phyloP scores from a whole-genome alignment of 2,329 filamentous ascomycete genomes.

The Purpureocillium lavendulum region DNA sequence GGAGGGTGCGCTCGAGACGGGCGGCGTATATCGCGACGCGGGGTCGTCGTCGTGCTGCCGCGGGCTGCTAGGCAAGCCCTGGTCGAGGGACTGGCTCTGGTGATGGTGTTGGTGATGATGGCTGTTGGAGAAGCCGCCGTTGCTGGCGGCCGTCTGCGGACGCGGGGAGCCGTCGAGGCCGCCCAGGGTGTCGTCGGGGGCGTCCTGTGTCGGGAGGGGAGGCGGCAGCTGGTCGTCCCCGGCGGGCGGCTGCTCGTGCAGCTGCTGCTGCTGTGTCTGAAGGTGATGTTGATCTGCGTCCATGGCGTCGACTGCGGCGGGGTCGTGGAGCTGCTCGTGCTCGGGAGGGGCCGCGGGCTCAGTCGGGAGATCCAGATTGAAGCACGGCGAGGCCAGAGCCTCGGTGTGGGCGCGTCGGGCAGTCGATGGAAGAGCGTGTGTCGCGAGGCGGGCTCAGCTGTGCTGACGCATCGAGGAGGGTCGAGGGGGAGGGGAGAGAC shows the following conservation, averaged over 20 bases:
- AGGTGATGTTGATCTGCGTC: slow-evolving; percentile 25
- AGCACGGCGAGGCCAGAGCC: slow-evolving; percentile 8
- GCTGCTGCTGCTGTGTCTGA: neutral
- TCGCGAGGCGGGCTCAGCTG: neutral
- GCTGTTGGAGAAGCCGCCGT: slow-evolving; percentile 22
- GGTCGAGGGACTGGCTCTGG: slow-evolving; percentile 42
- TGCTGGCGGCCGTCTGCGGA: slow-evolving; percentile 19
- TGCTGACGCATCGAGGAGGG: slow-evolving; percentile 1
- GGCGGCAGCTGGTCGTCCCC: slow-evolving; percentile 1
- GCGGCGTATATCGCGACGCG: slow-evolving; percentile 36
- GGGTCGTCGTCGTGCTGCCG: slow-evolving; percentile 32
- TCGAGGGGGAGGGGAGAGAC: slow-evolving; percentile 1
- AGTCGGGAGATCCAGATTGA: slow-evolving; percentile 45
- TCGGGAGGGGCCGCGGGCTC: slow-evolving; percentile 15
- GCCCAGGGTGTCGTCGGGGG: slow-evolving; percentile 40
- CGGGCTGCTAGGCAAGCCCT: slow-evolving; percentile 31
- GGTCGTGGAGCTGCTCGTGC: slow-evolving; percentile 12
- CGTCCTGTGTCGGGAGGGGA: slow-evolving; percentile 19
- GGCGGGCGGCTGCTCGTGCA: neutral
- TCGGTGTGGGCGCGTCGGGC: neutral
- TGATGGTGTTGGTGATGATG: no score
- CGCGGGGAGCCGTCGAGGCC: slow-evolving; percentile 40
- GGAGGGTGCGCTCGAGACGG: slow-evolving; percentile 32
- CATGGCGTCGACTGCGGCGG: slow-evolving; percentile 41
- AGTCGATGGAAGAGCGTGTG: no score